Percentiles rank a stretch among this genome's conserved stretches.
Conservation (phyloP, 176 grass and related monocot species). For the Aegilops umbellulata region DNA sequence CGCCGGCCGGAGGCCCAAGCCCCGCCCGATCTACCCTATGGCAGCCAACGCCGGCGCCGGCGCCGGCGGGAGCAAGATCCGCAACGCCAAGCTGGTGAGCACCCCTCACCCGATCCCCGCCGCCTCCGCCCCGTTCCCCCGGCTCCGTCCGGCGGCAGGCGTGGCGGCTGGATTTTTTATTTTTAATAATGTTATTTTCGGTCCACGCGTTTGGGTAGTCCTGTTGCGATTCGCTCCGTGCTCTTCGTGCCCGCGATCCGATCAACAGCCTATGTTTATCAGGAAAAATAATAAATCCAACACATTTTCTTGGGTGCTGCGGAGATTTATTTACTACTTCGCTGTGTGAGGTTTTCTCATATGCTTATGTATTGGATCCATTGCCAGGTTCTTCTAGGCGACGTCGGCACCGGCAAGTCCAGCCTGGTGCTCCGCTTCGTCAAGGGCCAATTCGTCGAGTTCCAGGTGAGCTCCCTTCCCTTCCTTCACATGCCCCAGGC, state of each 20-base stretch:
- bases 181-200: neutral
- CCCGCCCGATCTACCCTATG: conserved; percentile 42
- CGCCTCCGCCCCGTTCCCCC: neutral
- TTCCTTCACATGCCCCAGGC: neutral
- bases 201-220: neutral
- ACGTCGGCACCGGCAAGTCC: conserved; percentile 90
- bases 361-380: neutral
- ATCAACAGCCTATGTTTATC: neutral
- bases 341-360: neutral
- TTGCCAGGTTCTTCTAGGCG: conserved; percentile 85
- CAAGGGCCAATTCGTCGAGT: conserved; percentile 98
- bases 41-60: conserved; percentile 33
- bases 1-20: neutral
- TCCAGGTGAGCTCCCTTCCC: conserved; percentile 53
- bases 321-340: neutral
- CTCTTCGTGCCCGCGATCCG: no score
- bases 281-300: neutral
- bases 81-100: conserved; percentile 79
- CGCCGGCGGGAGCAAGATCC: conserved; percentile 48
- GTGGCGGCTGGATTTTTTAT: neutral
- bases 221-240: neutral
- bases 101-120: neutral
- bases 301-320: neutral
- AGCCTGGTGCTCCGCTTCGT: conserved; percentile 92
- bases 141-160: no score